Percentiles rank a stretch among this genome's conserved stretches.
These are phyloP conservation scores for Pseudogymnoascus sp. DNA, from an alignment of 2,329 filamentous ascomycete species.

Conservation along the genomic window DNA sequence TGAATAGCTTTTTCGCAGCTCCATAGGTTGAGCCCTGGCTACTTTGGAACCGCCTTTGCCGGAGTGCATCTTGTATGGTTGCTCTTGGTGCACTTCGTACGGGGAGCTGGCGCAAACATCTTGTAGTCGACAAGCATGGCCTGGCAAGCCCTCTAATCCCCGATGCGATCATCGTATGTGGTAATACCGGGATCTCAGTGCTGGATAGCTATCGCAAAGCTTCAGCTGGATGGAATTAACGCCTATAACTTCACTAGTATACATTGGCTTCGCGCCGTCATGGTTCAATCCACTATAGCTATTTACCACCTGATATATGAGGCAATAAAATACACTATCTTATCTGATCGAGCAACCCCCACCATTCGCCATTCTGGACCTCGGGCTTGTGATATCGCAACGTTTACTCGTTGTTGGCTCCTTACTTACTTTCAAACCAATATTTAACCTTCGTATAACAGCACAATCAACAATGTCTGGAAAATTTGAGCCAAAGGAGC, in stretches of 20 bases:
- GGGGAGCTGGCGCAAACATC: slow-evolving; percentile 1
- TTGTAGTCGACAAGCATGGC: neutral
- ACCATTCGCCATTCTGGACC: slow-evolving; percentile 2
- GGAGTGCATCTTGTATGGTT: neutral
- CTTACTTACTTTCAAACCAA: neutral
- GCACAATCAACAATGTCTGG: slow-evolving; percentile 40
- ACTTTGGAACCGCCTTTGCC: neutral
- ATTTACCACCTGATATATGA: neutral
- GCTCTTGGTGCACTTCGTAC: neutral
- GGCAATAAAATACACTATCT: neutral
- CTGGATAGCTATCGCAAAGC: neutral
- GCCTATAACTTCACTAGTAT: neutral
- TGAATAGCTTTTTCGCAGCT: slow-evolving; percentile 21
- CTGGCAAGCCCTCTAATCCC: slow-evolving; percentile 1
- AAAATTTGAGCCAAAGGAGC: slow-evolving; percentile 70
- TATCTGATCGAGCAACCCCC: slow-evolving; percentile 6
- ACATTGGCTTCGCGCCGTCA: neutral
- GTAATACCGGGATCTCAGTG: neutral
- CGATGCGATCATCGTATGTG: neutral
- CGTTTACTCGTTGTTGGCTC: neutral
- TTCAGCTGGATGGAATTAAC: neutral
- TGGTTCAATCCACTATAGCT: neutral
- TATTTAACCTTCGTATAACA: neutral
- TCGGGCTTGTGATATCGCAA: neutral
- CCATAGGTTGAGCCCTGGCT: slow-evolving; percentile 8